phyloP scores from a whole-genome alignment of 306 rosid species.

The Betula pendula region DNA sequence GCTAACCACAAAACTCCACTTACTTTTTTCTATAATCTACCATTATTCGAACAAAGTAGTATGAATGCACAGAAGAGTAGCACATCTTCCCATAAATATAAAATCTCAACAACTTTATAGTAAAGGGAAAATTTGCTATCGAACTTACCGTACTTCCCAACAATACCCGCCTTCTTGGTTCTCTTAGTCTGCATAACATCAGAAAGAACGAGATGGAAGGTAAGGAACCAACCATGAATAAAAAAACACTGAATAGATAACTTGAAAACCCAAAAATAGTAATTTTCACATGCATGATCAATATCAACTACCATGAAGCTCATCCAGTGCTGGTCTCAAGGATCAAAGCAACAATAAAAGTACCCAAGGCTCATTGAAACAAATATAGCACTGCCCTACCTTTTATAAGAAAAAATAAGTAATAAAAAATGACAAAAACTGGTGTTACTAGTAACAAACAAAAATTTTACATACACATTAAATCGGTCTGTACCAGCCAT shows the following conservation, averaged over 20 bases:
- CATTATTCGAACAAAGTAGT: not conserved
- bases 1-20: not conserved
- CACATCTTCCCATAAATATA: not conserved
- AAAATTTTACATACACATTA: no score
- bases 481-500: not conserved
- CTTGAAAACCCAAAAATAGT: not conserved
- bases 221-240: not conserved
- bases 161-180: conserved; percentile 93
- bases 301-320: not conserved
- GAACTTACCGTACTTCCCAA: conserved; percentile 81
- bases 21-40: not conserved
- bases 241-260: not conserved
- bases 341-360: not conserved
- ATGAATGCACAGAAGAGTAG: not conserved
- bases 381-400: not conserved
- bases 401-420: not conserved
- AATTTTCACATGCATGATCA: not conserved
- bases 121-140: not conserved
- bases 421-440: not conserved
- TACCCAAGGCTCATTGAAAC: not conserved
- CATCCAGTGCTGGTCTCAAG: not conserved
- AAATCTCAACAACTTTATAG: not conserved
- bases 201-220: not conserved
- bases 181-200: conserved; percentile 60
- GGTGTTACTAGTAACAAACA: not conserved